These are phyloP conservation scores for Cladosporium halotolerans DNA, from an alignment of 2,329 filamentous ascomycete genomes.

Conservation along the genomic window DNA sequence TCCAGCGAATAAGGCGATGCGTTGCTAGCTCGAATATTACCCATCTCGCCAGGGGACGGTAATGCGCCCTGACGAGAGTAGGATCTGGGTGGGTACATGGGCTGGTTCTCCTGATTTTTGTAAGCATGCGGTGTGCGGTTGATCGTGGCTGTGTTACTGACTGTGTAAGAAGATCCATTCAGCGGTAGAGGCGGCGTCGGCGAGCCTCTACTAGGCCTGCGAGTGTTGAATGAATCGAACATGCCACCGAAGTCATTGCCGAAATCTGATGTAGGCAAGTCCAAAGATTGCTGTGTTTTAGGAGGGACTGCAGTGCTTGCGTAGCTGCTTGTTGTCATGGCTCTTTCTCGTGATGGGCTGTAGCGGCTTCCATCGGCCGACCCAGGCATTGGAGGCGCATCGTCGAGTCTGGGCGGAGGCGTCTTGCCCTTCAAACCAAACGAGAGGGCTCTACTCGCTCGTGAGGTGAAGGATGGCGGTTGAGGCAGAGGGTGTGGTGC, in stretches of 20 bases:
- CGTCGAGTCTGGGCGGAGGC: slow-evolving; percentile 4
- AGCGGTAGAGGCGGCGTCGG: not conserved
- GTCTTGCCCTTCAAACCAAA: slow-evolving; percentile 38
- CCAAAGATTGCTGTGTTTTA: slow-evolving; percentile 19
- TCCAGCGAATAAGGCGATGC: slow-evolving; percentile 29
- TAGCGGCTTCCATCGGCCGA: slow-evolving; percentile 13
- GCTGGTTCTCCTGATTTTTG: slow-evolving; percentile 26
- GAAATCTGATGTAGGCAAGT: slow-evolving; percentile 27
- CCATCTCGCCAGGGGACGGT: slow-evolving; percentile 21
- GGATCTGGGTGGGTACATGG: slow-evolving; percentile 28
- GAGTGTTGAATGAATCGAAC: slow-evolving; percentile 22
- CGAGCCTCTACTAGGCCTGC: slow-evolving; percentile 3
- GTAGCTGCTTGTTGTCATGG: slow-evolving; percentile 34
- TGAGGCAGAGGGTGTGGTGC: slow-evolving; percentile 24
- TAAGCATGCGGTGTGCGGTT: slow-evolving; percentile 10
- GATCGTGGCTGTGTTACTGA: slow-evolving; percentile 9
- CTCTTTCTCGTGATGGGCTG: slow-evolving; percentile 34
- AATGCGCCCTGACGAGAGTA: slow-evolving; percentile 25
- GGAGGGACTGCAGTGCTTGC: slow-evolving; percentile 34
- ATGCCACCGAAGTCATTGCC: slow-evolving; percentile 31
- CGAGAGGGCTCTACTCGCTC: slow-evolving; percentile 48
- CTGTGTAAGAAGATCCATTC: slow-evolving; percentile 17
- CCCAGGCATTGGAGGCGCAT: slow-evolving; percentile 1
- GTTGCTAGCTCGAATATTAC: slow-evolving; percentile 18
- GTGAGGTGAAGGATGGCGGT: slow-evolving; percentile 30